Evolutionary conservation across 805 yeast genomes (phyloP), one percentile per base, ranked within the genome.

Genomic region (Metschnikowia continentalis): DNA sequence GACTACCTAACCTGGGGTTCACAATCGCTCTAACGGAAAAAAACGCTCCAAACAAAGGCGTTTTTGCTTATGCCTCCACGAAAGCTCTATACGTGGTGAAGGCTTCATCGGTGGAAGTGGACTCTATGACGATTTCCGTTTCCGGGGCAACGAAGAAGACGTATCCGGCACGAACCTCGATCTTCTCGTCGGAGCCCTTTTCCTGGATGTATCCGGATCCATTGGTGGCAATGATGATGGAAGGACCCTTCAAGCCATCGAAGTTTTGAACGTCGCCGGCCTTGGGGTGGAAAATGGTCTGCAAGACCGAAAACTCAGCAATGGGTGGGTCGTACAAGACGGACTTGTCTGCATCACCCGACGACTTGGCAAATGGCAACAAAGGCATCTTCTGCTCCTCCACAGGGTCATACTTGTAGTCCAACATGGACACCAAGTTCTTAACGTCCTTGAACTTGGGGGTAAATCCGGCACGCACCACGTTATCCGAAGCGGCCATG

Each of bases 401-500:
- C 46, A 92, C 97, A 22, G 95, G 83, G 49, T 88, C 95, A 62
- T 87, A 87, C 26, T 88, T 78, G 68, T 92, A 94, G 3, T 97
- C 91, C 67, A 94, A 81, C 94, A 89, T 89, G 48, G 80, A 82
- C 41, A 94, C 97, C 65, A 94, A 81, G 62, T 87, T 90, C 52
- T 83, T 71, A 54, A 94, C 98, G 69, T 94, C 99, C 73, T 92
- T 94, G 76, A 92, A 94, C 70, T 94, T 94, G 55, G 99, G 99
- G n/a, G 99, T 94, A 77, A 94, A 94, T 13, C 99, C 99, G 3
- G 97, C 96, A 69, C 99, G 83, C 46, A 94, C 97, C 51, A 94
- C 99, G 63, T 94, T 94, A 69, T 94, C 99, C 38, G 95, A 86
- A 7, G 99, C 97, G 40, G 99, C 99, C 99, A 94, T 94, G 76